Evolutionary conservation across 495 filamentous ascomycete species (phyloP).

Genomic region (Talaromyces proteolyticus): DNA sequence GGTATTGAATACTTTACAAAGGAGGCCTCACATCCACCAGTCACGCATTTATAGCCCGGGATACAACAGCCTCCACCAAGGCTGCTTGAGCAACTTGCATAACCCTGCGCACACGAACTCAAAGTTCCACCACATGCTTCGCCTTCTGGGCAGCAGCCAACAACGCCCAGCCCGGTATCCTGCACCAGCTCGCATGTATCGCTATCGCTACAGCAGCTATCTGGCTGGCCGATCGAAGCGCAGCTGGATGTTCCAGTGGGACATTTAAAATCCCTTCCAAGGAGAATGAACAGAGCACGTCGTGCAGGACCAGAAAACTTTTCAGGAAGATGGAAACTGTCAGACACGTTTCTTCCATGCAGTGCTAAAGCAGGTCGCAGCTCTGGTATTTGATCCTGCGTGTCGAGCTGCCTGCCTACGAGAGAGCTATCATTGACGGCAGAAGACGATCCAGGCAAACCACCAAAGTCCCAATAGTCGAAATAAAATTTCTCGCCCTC

Average conservation of each 20-base stretch:
- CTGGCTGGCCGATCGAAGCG: conserved; percentile 58
- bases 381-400: no score
- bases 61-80: conserved; percentile 87
- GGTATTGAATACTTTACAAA: conserved; percentile 6
- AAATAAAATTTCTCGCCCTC: conserved; percentile 80
- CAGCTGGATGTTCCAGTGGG: conserved; percentile 65
- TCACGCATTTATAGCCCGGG: conserved; percentile 70
- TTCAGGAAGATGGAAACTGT: conserved; percentile 9
- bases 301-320: conserved; percentile 12
- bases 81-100: conserved; percentile 59
- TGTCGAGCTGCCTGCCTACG: no score
- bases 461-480: conserved; percentile 51
- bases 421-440: no score
- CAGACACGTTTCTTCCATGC: background rate
- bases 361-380: background rate
- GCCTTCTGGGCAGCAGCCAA: conserved; percentile 82
- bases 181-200: conserved; percentile 65
- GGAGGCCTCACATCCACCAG: conserved; percentile 65
- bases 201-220: conserved; percentile 67
- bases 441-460: conserved; percentile 7
- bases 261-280: conserved; percentile 60
- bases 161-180: conserved; percentile 68
- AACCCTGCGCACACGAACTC: conserved; percentile 54
- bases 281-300: conserved; percentile 19
- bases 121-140: conserved; percentile 62